These are phyloP conservation scores for Lagenidium giganteum DNA, from an alignment of 352 stramenopile species.

Conservation along the genomic window DNA sequence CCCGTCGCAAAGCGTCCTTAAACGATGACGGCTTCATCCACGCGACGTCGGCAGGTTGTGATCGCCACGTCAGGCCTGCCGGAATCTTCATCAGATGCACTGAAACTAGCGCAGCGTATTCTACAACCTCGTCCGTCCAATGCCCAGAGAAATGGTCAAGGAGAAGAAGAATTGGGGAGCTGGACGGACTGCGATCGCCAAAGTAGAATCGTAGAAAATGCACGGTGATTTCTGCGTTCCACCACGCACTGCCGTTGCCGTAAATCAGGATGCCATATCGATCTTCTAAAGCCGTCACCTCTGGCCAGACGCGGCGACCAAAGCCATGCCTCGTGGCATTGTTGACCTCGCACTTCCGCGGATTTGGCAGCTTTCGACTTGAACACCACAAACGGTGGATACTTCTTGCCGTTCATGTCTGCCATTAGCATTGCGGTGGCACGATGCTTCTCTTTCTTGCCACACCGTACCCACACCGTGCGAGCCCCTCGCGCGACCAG, in stretches of 20 bases:
- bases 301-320: conserved; percentile 13
- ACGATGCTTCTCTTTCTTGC: conserved; percentile 14
- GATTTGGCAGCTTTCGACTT: conserved; percentile 5
- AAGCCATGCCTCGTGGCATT: conserved; percentile 14
- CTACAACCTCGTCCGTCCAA: conserved; percentile 5
- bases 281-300: conserved; percentile 10
- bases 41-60: conserved; percentile 7
- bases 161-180: conserved; percentile 7
- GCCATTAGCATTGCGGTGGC: conserved; percentile 14
- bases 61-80: conserved; percentile 11
- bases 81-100: conserved; percentile 11
- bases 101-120: conserved; percentile 2
- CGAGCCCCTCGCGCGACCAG: too few relatives aligned
- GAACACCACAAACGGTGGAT: conserved; percentile 13
- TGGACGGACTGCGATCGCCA: conserved; percentile 1
- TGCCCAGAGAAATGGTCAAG: conserved; percentile 11
- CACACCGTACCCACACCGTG: too few relatives aligned
- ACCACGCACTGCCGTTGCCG: conserved; percentile 18
- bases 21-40: conserved; percentile 17
- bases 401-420: conserved; percentile 8
- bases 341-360: not conserved
- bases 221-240: conserved; percentile 9
- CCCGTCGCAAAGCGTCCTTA: conserved; percentile 3
- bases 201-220: conserved; percentile 12
- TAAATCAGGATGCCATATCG: conserved; percentile 12